Percentiles rank a stretch among this genome's conserved stretches.
Conservation (phyloP, 163 green algal genomes). For the Botryococcus braunii region DNA sequence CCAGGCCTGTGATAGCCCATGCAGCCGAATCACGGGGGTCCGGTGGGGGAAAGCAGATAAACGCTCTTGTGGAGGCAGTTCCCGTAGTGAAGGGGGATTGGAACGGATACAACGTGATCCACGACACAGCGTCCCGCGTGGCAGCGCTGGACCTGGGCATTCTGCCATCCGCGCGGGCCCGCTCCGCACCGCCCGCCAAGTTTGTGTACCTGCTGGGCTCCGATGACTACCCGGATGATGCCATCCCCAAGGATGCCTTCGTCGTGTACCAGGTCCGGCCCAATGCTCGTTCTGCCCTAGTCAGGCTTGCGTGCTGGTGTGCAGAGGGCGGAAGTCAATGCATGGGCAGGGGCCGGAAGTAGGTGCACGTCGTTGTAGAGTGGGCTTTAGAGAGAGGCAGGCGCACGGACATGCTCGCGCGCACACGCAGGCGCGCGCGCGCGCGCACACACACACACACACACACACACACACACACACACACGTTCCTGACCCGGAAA, state of each 20-base stretch:
- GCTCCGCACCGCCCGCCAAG: conserved; percentile 45
- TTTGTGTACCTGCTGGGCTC: conserved; percentile 90
- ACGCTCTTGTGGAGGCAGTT: conserved; percentile 57
- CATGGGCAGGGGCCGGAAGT: no score
- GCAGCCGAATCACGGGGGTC: background rate
- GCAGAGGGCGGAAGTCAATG: no score
- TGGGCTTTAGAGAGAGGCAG: no score
- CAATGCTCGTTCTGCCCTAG: background rate
- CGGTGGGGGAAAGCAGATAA: conserved; percentile 26
- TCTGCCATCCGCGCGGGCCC: conserved; percentile 41
- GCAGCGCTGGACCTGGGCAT: conserved; percentile 94
- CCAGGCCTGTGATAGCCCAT: background rate
- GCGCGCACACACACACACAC: no score
- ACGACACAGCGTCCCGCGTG: conserved; percentile 67
- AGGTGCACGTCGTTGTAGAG: no score
- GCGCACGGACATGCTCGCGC: no score
- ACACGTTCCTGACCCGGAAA: no score
- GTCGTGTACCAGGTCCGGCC: conserved; percentile 85
- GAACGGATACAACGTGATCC: conserved; percentile 95
- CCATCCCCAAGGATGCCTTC: conserved; percentile 80
- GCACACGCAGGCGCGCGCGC: no score
- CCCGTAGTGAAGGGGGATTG: conserved; percentile 72
- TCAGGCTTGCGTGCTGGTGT: background rate
- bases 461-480: no score
- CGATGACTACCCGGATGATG: conserved; percentile 71